Base-by-base conservation (phyloP, 1,139 yeast genomes). In the Diutina siamensis region DNA sequence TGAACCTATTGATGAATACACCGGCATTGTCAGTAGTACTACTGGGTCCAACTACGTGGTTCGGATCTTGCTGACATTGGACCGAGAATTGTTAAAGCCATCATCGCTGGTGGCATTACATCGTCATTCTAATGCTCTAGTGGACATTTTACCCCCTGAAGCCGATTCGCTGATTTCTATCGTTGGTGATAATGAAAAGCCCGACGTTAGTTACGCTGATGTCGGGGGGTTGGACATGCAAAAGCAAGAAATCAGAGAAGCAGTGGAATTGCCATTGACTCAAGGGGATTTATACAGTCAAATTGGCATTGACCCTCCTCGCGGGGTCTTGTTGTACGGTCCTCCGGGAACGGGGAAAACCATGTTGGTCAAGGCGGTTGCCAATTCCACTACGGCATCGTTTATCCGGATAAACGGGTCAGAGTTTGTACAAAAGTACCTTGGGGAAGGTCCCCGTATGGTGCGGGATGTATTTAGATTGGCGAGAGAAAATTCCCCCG, bases 311-410 rank as follows among this genome's bases (percentile, higher is more conserved):
- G 97, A 94, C 58, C 98, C 98, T 33, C 98, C 99, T 51, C 78
- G 97, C 56, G 99, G 99, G 58, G 98, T 94, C 34, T 68, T 94
- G 55, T 72, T 94, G 51, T 94, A 92, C 64, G 99, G 99, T 20
- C 97, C 98, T 17, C 99, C 99, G 44, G 99, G 99, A 62, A 94
- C 98, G 3, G 99, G 99, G 57, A 94, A 94, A 65, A 94, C 99
- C 35, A 88, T 94, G 97, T 76, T 94, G 62, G 99, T 89, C 47
- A 94, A 94, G 65, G 98, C 99, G 0, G 99, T 94, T 45, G 99
- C 99, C 17, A 92, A 94, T 64, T 81, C 92, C 48, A 83, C 97
- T 2, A 86, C 95, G 2, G 98, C 98, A 1, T 75, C 97, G 5
- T 94, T 94, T 58, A 89, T 94, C 55, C 83, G 98, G 63, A 95